These are phyloP conservation scores for Cercospora zeae-maydis DNA, from an alignment of 2,329 filamentous ascomycete species.

Conservation along the genomic window DNA sequence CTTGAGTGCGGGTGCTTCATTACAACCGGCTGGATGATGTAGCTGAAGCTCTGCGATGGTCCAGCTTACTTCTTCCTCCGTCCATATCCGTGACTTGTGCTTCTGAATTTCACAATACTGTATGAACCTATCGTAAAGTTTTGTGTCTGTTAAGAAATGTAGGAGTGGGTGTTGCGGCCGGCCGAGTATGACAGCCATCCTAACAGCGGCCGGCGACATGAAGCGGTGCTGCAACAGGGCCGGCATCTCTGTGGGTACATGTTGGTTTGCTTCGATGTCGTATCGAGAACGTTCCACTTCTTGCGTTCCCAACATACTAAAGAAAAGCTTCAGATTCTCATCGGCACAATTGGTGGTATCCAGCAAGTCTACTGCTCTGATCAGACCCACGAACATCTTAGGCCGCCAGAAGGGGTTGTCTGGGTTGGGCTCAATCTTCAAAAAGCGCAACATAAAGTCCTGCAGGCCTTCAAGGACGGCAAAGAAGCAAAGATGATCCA, in stretches of 20 bases:
- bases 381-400: background rate
- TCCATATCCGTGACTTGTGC: no score
- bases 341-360: background rate
- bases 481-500: background rate
- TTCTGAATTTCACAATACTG: background rate
- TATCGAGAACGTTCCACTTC: background rate
- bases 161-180: background rate
- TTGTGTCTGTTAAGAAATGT: background rate
- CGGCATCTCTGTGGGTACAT: background rate
- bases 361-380: background rate
- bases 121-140: background rate
- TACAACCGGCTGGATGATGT: background rate
- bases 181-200: background rate
- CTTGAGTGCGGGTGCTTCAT: background rate
- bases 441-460: background rate
- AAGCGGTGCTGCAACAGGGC: no score
- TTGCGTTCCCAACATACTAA: background rate
- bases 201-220: background rate
- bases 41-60: background rate
- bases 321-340: background rate
- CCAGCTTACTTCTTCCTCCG: background rate
- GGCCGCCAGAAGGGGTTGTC: background rate
- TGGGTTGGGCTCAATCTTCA: background rate
- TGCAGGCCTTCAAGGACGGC: background rate
- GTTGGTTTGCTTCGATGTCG: background rate